Base-by-base conservation (phyloP, 305 asterid genomes). In the Petunia hybrid region DNA sequence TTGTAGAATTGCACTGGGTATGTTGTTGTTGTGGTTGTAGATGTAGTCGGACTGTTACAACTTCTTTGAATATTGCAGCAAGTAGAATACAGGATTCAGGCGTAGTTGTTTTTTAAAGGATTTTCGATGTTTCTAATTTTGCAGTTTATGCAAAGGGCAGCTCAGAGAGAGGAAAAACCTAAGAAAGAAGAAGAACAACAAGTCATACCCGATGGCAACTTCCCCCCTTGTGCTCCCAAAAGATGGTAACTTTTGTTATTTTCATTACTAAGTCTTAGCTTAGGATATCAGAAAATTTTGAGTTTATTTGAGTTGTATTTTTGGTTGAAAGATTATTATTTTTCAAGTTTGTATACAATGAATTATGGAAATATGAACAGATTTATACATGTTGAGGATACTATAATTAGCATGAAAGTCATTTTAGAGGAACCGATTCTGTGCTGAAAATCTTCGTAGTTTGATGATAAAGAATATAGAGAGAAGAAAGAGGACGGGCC, bases 81-180 rank as follows among this genome's bases (percentile, higher is more conserved):
- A 22, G 31, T 22, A 22, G 31, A 22, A 22, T 22, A 22, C 31
- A 22, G 31, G 31, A 22, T 22, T 22, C 31, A 22, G 31, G 31
- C 31, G 31, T 22, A 22, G 8, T 75, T 85, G 36, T 80, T 75
- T 40, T 68, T 69, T 35, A 61, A 57, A 78, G 53, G 31, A 9
- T 4, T 46, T 69, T 76, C 82, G 14, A 46, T 82, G 43, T 65
- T 77, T 16, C 66, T 22, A 22, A 46, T 75, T 12, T 59, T 84
- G 74, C 89, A 93, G 98, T 93, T 93, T 82, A 93, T 93, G 98
- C 98, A 93, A 90, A 91, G 95, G 87, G 97, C 89, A 6, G 59
- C 88, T 43, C 89, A 64, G 89, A 93, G 84, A 83, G 94, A 91
- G 82, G 97, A 87, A 81, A 89, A 90, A 79, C 48, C 89, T 68